phyloP scores from a whole-genome alignment of 139 green algal species.

The Chlamydomonas sp. region DNA sequence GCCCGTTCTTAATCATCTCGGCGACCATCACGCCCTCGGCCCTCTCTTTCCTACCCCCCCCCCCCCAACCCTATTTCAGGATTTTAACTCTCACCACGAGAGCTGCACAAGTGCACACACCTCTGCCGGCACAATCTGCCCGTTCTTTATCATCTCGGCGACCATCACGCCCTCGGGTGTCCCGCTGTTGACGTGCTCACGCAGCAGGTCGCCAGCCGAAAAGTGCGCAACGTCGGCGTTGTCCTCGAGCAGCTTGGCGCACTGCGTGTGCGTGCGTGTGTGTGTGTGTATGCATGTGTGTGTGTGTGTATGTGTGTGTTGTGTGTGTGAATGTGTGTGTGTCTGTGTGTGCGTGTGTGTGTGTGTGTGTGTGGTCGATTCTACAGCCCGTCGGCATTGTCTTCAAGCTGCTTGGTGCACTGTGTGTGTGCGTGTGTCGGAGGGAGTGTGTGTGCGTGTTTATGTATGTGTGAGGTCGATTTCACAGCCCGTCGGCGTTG shows the following conservation, averaged over 20 bases:
- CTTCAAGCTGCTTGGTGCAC: too few relatives aligned
- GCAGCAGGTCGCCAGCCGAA: slow-evolving; percentile 85
- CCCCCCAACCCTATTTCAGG: not conserved
- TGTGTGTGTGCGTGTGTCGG: too few relatives aligned
- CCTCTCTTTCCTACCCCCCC: not conserved
- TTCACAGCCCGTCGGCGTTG: slow-evolving; percentile 60
- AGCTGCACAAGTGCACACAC: slow-evolving; percentile 4
- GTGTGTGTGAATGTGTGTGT: too few relatives aligned
- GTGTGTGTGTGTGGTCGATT: too few relatives aligned
- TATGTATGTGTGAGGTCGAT: too few relatives aligned
- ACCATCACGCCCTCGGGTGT: slow-evolving; percentile 80
- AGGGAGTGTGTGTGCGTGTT: too few relatives aligned
- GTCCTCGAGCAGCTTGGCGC: slow-evolving; percentile 75
- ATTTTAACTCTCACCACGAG: too few relatives aligned
- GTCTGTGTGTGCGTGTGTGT: too few relatives aligned
- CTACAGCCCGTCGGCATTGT: too few relatives aligned
- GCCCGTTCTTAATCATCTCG: slow-evolving; percentile 88
- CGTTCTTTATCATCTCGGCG: slow-evolving; percentile 88
- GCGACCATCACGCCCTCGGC: slow-evolving; percentile 41
- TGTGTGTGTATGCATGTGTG: not conserved
- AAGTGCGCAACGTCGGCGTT: slow-evolving; percentile 77
- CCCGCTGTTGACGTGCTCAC: slow-evolving; percentile 83
- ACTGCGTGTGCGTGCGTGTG: slow-evolving; percentile 39
- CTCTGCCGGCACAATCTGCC: slow-evolving; percentile 81
- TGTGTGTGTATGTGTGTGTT: too few relatives aligned